These are phyloP conservation scores for Colletotrichum destructivum DNA, from an alignment of 2,329 filamentous ascomycete species.

Conservation along the genomic window DNA sequence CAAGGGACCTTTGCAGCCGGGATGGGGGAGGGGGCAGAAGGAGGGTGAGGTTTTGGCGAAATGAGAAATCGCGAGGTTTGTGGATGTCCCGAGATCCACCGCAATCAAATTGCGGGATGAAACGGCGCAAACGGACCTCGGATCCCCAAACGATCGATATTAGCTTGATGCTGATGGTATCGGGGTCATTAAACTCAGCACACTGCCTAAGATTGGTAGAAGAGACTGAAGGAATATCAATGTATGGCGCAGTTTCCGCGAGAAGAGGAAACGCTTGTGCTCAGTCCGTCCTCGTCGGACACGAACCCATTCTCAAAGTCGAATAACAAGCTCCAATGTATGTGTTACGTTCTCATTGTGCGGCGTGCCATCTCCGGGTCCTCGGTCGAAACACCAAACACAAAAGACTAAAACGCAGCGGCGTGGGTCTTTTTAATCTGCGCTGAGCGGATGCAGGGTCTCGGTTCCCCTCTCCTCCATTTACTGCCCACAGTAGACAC, in stretches of 20 bases:
- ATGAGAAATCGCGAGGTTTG: not conserved
- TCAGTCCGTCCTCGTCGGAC: too few relatives aligned
- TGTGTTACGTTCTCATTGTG: not conserved
- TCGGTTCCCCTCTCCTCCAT: not conserved
- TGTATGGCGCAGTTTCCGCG: not conserved
- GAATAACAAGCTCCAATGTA: too few relatives aligned
- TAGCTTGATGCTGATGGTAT: not conserved
- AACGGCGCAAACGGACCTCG: not conserved
- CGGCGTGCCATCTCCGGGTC: not conserved
- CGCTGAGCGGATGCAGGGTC: slow-evolving; percentile 14
- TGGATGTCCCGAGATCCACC: not conserved
- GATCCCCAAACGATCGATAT: not conserved
- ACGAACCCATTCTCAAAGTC: too few relatives aligned
- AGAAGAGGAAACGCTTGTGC: not conserved
- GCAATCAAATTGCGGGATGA: slow-evolving; percentile 9
- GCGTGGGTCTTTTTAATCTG: slow-evolving; percentile 6
- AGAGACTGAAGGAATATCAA: not conserved
- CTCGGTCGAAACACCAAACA: not conserved
- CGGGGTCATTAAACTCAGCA: slow-evolving; percentile 28
- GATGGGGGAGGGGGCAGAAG: too few relatives aligned
- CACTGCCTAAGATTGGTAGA: slow-evolving; percentile 1
- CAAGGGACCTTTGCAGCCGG: not conserved
- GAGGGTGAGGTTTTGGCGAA: not conserved
- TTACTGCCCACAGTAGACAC: slow-evolving; percentile 3
- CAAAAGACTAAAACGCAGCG: not conserved